Evolutionary conservation across 1,284 basidiomycete species (phyloP).

Genomic region (Ganoderma resinaceum): DNA sequence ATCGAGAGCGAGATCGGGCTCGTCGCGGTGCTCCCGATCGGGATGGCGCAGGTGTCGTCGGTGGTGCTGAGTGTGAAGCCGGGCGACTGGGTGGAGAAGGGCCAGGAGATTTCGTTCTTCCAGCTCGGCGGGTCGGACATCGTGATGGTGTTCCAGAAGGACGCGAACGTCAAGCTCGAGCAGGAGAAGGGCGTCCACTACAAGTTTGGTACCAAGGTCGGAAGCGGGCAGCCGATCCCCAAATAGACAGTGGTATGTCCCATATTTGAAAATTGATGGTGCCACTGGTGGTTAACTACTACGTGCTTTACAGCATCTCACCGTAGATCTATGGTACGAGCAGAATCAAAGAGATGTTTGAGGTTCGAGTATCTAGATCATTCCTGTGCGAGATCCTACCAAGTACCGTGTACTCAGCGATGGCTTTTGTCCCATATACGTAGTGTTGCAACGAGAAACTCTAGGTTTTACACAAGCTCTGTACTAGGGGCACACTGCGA

Average conservation of each 20-base stretch:
- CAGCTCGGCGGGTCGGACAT: constrained; percentile 34
- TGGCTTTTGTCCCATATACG: neutral
- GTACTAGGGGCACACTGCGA: no score
- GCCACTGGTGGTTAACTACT: neutral
- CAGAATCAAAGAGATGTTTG: neutral
- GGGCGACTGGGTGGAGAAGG: constrained; percentile 28
- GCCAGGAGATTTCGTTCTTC: constrained; percentile 32
- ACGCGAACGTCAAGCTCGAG: constrained; percentile 28
- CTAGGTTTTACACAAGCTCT: no score
- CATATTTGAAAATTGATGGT: neutral
- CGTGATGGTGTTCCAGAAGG: constrained; percentile 33
- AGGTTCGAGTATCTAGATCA: neutral
- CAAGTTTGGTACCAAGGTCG: constrained; percentile 19
- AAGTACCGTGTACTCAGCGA: neutral
- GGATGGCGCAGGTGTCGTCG: constrained; percentile 36
- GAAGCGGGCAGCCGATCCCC: neutral
- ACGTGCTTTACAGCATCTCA: neutral
- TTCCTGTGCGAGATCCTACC: neutral
- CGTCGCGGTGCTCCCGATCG: constrained; percentile 35
- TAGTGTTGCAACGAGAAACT: no score
- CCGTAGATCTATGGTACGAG: neutral
- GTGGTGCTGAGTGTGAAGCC: constrained; percentile 29
- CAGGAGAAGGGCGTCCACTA: constrained; percentile 24
- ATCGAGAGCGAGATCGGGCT: constrained; percentile 31
- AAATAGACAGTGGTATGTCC: neutral